Conservation (phyloP, 2,329 filamentous ascomycete species). For the Fusarium siculi region DNA sequence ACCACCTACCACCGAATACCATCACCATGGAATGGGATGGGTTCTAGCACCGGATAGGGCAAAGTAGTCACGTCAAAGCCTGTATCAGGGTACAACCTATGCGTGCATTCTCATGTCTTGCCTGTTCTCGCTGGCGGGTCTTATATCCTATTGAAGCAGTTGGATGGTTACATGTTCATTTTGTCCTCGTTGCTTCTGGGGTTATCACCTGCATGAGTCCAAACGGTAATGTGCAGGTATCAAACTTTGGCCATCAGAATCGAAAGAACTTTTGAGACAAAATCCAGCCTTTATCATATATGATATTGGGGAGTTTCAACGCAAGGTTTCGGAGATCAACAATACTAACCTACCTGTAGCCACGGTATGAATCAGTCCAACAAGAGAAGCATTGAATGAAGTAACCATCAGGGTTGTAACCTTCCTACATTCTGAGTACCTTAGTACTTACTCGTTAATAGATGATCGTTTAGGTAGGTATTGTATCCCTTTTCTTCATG, state of each 20-base stretch:
- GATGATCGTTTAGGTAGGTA: not conserved
- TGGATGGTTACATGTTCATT: slow-evolving; percentile 12
- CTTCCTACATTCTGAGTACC: not conserved
- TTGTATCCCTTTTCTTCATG: not conserved
- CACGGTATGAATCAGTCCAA: not conserved
- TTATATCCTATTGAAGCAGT: slow-evolving; percentile 15
- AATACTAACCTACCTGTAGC: not conserved
- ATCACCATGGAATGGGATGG: slow-evolving; percentile 37
- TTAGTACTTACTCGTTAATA: not conserved
- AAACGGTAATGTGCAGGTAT: not conserved
- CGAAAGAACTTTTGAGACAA: not conserved
- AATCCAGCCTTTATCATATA: not conserved
- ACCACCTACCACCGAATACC: slow-evolving; percentile 29
- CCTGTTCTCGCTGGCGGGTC: slow-evolving; percentile 5
- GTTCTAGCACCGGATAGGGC: slow-evolving; percentile 34
- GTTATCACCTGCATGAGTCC: not conserved
- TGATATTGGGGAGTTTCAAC: not conserved
- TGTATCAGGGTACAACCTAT: not conserved
- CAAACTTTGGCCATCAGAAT: not conserved
- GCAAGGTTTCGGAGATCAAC: slow-evolving; percentile 18
- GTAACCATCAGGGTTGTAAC: not conserved
- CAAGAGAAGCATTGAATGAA: not conserved
- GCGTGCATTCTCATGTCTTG: not conserved
- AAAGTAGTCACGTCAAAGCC: not conserved
- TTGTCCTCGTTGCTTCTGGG: not conserved